These are phyloP conservation scores for Globisporangium parvum DNA, from an alignment of 352 stramenopile species.

Conservation along the genomic window DNA sequence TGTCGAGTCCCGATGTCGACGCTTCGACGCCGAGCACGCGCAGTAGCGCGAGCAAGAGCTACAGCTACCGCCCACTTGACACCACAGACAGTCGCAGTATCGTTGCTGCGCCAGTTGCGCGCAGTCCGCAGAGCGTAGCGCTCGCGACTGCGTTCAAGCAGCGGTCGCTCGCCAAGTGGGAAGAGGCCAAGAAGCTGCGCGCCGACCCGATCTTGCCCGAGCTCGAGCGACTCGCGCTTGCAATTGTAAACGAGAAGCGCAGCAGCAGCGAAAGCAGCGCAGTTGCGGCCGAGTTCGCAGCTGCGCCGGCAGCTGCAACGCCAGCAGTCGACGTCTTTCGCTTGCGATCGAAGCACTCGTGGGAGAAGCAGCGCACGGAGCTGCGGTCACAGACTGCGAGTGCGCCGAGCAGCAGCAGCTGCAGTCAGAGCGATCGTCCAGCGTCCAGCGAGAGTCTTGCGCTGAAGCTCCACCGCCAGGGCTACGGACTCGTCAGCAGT, in stretches of 20 bases:
- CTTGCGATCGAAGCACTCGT: constrained; percentile 53
- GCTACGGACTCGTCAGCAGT: constrained; percentile 35
- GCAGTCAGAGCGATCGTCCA: not conserved
- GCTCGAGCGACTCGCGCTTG: constrained; percentile 20
- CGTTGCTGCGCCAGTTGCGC: not conserved
- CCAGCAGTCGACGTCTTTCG: constrained; percentile 26
- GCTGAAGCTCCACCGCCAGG: constrained; percentile 38
- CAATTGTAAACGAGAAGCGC: constrained; percentile 15
- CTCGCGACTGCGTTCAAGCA: constrained; percentile 40
- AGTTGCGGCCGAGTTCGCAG: constrained; percentile 10
- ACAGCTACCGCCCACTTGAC: constrained; percentile 1
- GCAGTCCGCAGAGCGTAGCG: constrained; percentile 23
- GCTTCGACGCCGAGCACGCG: not conserved
- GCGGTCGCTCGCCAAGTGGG: constrained; percentile 37
- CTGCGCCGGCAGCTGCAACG: not conserved
- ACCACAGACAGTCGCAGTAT: not conserved
- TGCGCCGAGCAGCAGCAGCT: not conserved
- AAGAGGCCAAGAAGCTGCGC: constrained; percentile 36
- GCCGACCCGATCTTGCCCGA: constrained; percentile 35
- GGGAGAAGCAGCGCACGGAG: constrained; percentile 45
- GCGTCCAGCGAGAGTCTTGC: constrained; percentile 25
- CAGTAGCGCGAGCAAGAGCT: constrained; percentile 14
- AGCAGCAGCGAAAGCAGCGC: constrained; percentile 1
- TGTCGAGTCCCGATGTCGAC: not conserved
- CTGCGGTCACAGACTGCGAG: constrained; percentile 27